Evolutionary conservation across 768 basidiomycete genomes (phyloP).

Genomic region (Mycena crocata): DNA sequence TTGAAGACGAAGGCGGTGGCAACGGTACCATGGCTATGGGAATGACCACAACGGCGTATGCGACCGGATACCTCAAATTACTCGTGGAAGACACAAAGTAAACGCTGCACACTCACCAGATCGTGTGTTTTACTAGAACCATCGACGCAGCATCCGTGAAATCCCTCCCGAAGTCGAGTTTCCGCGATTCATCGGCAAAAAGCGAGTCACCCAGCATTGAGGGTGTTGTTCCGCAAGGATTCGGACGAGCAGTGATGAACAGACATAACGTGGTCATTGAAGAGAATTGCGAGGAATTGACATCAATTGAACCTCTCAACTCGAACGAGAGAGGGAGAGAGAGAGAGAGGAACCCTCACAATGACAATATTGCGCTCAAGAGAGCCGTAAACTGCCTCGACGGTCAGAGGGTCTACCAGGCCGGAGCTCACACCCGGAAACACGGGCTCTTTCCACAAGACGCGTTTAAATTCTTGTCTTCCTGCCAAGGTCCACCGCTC

Average conservation of each 20-base stretch:
- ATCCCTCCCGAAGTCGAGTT: conserved; percentile 34
- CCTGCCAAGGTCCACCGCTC: no score
- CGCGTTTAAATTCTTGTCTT: no score
- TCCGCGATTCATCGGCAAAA: conserved; percentile 32
- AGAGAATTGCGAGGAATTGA: no score
- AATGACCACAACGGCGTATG: conserved; percentile 25
- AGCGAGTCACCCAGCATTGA: conserved; percentile 30
- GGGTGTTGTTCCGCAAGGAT: no score
- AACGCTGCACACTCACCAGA: conserved; percentile 36
- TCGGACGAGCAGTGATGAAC: no score
- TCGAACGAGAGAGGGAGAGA: no score
- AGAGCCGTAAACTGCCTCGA: conserved; percentile 2
- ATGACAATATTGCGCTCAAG: conserved; percentile 10
- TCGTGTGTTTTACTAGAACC: conserved; percentile 32
- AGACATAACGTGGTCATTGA: no score
- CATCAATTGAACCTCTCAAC: no score
- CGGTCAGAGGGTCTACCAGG: neutral
- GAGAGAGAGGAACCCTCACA: neutral
- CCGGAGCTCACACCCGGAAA: neutral
- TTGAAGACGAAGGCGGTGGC: conserved; percentile 23
- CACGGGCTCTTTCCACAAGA: no score
- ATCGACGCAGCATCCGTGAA: conserved; percentile 32
- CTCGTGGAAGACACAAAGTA: no score
- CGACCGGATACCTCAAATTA: conserved; percentile 24
- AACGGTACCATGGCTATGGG: conserved; percentile 28